Conservation (phyloP, 306 rosid genomes). For the Castanopsis chinensis region DNA sequence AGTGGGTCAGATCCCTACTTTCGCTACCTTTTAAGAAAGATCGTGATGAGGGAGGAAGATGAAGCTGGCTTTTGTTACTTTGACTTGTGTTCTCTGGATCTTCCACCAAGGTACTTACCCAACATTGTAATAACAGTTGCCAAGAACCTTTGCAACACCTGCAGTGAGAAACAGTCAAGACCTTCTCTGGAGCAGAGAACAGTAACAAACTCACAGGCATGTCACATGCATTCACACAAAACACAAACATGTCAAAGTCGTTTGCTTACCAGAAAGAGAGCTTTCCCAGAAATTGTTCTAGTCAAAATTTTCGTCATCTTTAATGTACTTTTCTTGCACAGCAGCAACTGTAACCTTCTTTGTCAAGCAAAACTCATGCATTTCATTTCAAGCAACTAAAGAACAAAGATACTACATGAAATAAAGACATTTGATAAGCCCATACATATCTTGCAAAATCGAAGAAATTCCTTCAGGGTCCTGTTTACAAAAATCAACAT, state of each 20-base stretch:
- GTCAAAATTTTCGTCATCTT: conserved; percentile 64
- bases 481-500: not conserved
- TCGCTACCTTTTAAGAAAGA: not conserved
- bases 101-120: not conserved
- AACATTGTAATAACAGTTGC: not conserved
- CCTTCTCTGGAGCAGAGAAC: not conserved
- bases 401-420: not conserved
- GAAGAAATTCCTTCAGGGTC: not conserved
- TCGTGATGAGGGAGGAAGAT: not conserved
- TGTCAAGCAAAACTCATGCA: conserved; percentile 46
- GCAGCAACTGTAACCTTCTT: conserved; percentile 77
- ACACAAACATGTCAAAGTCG: not conserved
- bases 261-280: conserved; percentile 4
- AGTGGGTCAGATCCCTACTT: not conserved
- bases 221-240: not conserved
- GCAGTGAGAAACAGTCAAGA: not conserved
- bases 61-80: not conserved
- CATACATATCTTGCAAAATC: not conserved
- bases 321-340: conserved; percentile 95
- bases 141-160: not conserved
- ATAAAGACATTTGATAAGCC: too few species aligned
- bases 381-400: not conserved
- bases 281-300: conserved; percentile 23
- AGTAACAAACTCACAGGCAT: not conserved
- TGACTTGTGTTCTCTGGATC: not conserved